Evolutionary conservation across 176 grass and related monocot genomes (phyloP).

Genomic region (Triticum timopheevii): DNA sequence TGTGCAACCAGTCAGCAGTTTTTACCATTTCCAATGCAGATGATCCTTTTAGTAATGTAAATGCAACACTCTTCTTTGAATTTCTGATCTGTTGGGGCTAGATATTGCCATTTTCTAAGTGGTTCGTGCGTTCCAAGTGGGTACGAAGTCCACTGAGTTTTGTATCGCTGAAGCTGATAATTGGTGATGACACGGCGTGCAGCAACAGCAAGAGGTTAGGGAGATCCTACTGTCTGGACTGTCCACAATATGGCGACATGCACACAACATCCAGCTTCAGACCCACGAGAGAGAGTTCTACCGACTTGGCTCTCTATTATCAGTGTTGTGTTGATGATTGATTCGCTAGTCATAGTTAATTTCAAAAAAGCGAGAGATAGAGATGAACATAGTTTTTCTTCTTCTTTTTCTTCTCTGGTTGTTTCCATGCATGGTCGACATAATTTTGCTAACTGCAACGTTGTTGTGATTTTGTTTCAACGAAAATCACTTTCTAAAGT

Average conservation of each 20-base stretch:
- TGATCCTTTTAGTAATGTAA: not conserved
- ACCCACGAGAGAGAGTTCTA: not conserved
- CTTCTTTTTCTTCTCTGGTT: not conserved
- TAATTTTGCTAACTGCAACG: too few relatives aligned
- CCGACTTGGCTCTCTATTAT: not conserved
- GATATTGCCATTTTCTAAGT: not conserved
- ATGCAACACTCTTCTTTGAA: not conserved
- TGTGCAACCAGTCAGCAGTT: not conserved
- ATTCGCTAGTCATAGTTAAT: not conserved
- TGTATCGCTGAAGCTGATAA: not conserved
- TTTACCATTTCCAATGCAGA: not conserved
- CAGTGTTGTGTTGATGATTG: not conserved
- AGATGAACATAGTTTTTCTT: not conserved
- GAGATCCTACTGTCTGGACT: not conserved
- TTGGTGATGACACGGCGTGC: slow-evolving; percentile 27
- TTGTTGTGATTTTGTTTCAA: not conserved
- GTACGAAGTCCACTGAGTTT: not conserved
- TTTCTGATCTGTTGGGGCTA: too few relatives aligned
- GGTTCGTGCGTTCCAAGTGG: not conserved
- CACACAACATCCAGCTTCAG: not conserved
- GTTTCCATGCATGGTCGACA: not conserved
- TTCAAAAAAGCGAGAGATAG: too few relatives aligned
- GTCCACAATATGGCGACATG: slow-evolving; percentile 20
- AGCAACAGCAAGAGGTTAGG: slow-evolving; percentile 14
- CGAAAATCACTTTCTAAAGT: not conserved